Conservation (phyloP, 768 basidiomycete species). For the Tulasnella sp. region DNA sequence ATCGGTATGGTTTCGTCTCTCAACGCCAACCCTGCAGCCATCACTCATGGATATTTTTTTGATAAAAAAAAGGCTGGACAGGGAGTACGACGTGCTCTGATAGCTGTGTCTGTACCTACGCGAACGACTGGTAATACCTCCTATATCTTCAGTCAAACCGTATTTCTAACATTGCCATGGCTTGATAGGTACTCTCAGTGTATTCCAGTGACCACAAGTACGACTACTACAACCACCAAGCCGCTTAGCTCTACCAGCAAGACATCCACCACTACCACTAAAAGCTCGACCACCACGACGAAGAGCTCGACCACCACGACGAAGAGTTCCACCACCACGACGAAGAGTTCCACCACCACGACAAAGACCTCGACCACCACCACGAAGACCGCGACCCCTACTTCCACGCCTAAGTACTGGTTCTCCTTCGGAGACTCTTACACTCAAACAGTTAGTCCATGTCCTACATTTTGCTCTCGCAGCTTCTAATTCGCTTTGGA, state of each 20-base stretch:
- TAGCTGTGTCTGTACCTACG: conserved; percentile 37
- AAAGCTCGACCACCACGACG: conserved; percentile 36
- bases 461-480: background rate
- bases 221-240: conserved; percentile 33
- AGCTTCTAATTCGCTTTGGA: background rate
- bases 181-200: conserved; percentile 1
- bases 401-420: conserved; percentile 47
- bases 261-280: background rate
- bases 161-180: background rate
- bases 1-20: conserved; percentile 37
- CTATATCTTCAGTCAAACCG: background rate
- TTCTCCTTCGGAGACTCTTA: conserved; percentile 52
- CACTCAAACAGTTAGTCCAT: conserved; percentile 48
- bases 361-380: conserved; percentile 20
- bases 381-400: conserved; percentile 31
- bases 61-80: conserved; percentile 30
- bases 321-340: conserved; percentile 31
- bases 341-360: conserved; percentile 31
- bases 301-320: conserved; percentile 33
- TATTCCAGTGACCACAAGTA: background rate
- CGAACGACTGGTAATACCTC: background rate
- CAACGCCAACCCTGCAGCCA: background rate
- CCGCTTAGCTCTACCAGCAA: background rate
- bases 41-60: background rate
- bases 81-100: conserved; percentile 46